A percentile compares a stretch with the other conserved stretches of the same genome.
phyloP scores from a whole-genome alignment of 441 rosid species.

The Lagerstroemia fauriei region DNA sequence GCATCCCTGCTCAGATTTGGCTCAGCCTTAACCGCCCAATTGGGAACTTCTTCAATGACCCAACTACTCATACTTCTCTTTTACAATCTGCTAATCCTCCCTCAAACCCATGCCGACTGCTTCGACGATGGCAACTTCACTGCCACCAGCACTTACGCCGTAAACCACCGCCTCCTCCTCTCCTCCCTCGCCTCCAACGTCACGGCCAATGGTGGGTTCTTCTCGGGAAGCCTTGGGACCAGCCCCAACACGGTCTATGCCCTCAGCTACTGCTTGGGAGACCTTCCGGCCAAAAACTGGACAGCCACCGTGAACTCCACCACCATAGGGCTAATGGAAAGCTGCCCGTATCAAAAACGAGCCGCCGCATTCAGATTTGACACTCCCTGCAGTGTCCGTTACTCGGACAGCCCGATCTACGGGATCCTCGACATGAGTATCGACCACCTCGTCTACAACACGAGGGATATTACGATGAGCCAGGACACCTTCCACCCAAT shows the following conservation, averaged over 20 bases:
- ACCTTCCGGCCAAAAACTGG: background rate
- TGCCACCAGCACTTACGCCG: constrained; percentile 21
- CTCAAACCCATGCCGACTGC: background rate
- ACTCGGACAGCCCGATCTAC: background rate
- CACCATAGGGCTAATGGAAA: background rate
- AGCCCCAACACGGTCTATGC: constrained; percentile 33
- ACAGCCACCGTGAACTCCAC: background rate
- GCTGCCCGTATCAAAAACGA: constrained; percentile 7
- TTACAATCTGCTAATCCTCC: no score
- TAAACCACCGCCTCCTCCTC: constrained; percentile 29
- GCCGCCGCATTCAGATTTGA: background rate
- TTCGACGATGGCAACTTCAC: constrained; percentile 24
- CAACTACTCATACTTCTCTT: background rate
- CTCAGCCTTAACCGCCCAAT: background rate
- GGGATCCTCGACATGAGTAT: background rate
- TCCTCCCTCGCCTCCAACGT: constrained; percentile 36
- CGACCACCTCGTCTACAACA: background rate
- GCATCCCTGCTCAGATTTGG: background rate
- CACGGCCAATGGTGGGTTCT: constrained; percentile 26
- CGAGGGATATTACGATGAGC: background rate
- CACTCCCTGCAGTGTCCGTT: background rate
- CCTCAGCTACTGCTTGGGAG: constrained; percentile 35
- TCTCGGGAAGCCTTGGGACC: constrained; percentile 24
- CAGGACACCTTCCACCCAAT: background rate
- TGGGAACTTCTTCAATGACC: background rate